These are phyloP conservation scores for Phialophora macrospora DNA, from an alignment of 2,329 filamentous ascomycete genomes.

Conservation along the genomic window DNA sequence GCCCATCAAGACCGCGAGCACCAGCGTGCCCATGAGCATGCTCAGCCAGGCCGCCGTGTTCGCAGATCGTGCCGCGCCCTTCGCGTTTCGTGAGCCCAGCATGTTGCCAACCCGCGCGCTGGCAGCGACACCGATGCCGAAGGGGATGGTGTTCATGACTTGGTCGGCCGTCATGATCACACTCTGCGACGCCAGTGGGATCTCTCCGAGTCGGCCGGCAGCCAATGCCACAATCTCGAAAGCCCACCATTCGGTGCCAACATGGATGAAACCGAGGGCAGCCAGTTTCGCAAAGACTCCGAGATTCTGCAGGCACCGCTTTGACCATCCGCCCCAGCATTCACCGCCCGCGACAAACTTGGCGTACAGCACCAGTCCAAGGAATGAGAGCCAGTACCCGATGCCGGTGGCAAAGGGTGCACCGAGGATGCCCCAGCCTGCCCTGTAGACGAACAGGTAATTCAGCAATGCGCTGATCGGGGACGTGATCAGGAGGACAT, in stretches of 20 bases:
- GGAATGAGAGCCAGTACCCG: conserved; percentile 83
- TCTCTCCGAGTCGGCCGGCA: conserved; percentile 77
- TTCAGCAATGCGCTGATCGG: conserved; percentile 64
- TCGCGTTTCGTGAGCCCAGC: conserved; percentile 69
- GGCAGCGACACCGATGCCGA: conserved; percentile 81
- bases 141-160: conserved; percentile 82
- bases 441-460: conserved; percentile 73
- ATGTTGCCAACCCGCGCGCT: conserved; percentile 80
- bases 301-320: conserved; percentile 68
- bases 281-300: conserved; percentile 75
- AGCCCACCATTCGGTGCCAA: conserved; percentile 93
- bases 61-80: conserved; percentile 71
- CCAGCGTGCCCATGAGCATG: conserved; percentile 68
- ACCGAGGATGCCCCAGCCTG: conserved; percentile 73
- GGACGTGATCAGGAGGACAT: conserved; percentile 65
- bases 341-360: conserved; percentile 71
- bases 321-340: conserved; percentile 78
- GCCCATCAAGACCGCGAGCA: conserved; percentile 71
- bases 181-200: conserved; percentile 79
- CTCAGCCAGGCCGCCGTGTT: conserved; percentile 77
- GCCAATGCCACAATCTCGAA: conserved; percentile 88
- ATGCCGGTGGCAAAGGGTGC: conserved; percentile 82
- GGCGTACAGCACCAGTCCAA: conserved; percentile 74
- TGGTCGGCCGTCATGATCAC: conserved; percentile 92
- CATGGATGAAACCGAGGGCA: conserved; percentile 75